Percentiles rank a stretch among this genome's conserved stretches.
Conservation (phyloP, 129 eudicot species). For the Dittrichia graveolens region DNA sequence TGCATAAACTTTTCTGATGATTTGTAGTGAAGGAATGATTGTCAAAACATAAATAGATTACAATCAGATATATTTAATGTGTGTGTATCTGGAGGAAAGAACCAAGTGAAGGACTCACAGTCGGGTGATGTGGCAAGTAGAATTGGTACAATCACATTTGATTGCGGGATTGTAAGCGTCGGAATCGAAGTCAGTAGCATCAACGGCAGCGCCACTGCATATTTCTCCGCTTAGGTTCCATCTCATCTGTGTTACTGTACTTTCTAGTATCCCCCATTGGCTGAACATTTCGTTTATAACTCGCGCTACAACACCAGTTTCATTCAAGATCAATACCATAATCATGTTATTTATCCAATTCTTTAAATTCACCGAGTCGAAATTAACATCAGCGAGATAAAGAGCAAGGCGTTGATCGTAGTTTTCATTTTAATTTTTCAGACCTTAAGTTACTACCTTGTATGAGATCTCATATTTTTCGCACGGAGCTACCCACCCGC, state of each 20-base stretch:
- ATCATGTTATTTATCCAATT: background rate
- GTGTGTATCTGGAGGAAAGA: background rate
- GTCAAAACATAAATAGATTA: background rate
- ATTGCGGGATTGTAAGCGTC: conserved; percentile 45
- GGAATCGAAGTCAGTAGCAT: conserved; percentile 22
- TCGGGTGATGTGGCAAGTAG: conserved; percentile 57
- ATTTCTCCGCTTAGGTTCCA: conserved; percentile 72
- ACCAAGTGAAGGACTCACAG: conserved; percentile 43
- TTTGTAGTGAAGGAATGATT: conserved; percentile 4
- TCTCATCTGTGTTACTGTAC: conserved; percentile 21
- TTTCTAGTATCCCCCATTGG: conserved; percentile 41
- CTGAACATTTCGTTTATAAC: conserved; percentile 49
- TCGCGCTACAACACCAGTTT: conserved; percentile 39
- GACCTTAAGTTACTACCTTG: no score
- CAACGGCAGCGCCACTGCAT: conserved; percentile 69
- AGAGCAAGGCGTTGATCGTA: no score
- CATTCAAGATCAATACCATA: background rate
- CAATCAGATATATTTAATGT: background rate
- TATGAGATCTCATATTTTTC: no score
- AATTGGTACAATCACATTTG: conserved; percentile 60
- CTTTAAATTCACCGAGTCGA: background rate
- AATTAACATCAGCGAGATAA: no score
- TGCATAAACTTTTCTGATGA: conserved; percentile 57
- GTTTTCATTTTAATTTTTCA: no score
- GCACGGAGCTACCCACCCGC: no score